Base-by-base conservation (phyloP, 495 filamentous ascomycete genomes). In the Stereocaulon alpinum region DNA sequence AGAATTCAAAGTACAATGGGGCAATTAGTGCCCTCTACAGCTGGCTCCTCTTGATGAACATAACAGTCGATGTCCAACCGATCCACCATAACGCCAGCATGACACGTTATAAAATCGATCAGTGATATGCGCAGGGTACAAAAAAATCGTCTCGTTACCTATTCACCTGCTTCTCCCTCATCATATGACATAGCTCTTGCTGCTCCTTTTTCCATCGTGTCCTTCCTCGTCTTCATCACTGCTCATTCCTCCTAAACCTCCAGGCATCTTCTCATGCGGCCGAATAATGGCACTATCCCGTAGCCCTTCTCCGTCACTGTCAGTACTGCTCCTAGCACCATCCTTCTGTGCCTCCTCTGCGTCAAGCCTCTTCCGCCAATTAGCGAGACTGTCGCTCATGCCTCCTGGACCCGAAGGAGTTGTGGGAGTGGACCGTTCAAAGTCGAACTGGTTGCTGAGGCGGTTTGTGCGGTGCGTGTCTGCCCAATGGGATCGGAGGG, bases 401-500 rank as follows among this genome's bases (percentile, higher is more conserved):
- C 74, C 75, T 27, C 71, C 64, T 34, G 70, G 68, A 20, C 80
- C 73, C 27, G 65, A 68, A 24, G 73, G 73, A 47, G 78, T 79
- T 62, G 76, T 81, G 53, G 78, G 82, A 14, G 77, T 73, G 27
- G 80, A 81, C 24, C 80, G 76, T 61, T 96, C 91, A 61, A 93
- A 86, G 67, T 96, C 92, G 66, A 95, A 92, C 15, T 82, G 76
- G 64, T 84, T 91, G 69, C 87, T 92, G 47, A 95, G 75, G 17
- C 92, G 85, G 68, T 96, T 96, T 63, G 86, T 92, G 71, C 91
- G 91, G 72, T 91, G 96, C 43, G 90, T 96, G 48, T 86, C 86
- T 71, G 97, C 91, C 92, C 94, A 97, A 61, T 95, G 93, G 37
- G 75, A 85, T 37, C 92, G 84, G 42, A 97, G 78, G 18, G 86